These are phyloP conservation scores for Rhizophagus clarus DNA, from an alignment of 192 early-diverging fungal species.

Conservation along the genomic window DNA sequence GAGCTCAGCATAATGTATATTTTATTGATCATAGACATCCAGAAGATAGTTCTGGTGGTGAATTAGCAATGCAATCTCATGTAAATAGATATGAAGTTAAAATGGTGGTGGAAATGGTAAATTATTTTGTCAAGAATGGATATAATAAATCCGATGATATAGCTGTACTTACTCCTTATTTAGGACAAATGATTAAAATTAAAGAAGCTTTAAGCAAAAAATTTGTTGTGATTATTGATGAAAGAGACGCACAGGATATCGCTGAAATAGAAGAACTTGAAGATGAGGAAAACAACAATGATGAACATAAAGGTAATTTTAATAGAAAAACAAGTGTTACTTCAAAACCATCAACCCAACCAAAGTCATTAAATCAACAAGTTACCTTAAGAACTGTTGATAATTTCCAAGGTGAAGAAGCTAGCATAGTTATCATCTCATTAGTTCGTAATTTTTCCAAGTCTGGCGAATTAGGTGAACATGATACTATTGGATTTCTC, in stretches of 20 bases:
- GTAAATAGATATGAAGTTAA: slow-evolving; percentile 51
- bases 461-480: slow-evolving; percentile 10
- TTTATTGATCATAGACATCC: slow-evolving; percentile 52
- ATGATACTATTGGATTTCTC: slow-evolving; percentile 52
- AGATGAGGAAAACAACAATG: neutral
- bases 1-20: slow-evolving; percentile 47
- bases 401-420: slow-evolving; percentile 52
- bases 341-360: no score
- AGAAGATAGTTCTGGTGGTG: slow-evolving; percentile 40
- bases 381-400: slow-evolving; percentile 47
- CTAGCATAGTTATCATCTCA: slow-evolving; percentile 45
- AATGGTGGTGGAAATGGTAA: slow-evolving; percentile 50
- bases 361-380: slow-evolving; percentile 18
- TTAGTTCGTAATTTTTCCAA: slow-evolving; percentile 40
- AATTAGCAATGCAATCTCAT: slow-evolving; percentile 48
- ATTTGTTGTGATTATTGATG: slow-evolving; percentile 42
- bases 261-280: slow-evolving; percentile 25
- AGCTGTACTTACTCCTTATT: slow-evolving; percentile 58
- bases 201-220: slow-evolving; percentile 34
- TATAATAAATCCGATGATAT: slow-evolving; percentile 49
- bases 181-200: slow-evolving; percentile 53
- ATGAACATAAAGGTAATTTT: neutral
- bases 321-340: neutral
- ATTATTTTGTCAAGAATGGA: slow-evolving; percentile 55
- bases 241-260: slow-evolving; percentile 41